phyloP scores from a whole-genome alignment of 768 basidiomycete genomes.

The Phanerodontia chrysosporium region DNA sequence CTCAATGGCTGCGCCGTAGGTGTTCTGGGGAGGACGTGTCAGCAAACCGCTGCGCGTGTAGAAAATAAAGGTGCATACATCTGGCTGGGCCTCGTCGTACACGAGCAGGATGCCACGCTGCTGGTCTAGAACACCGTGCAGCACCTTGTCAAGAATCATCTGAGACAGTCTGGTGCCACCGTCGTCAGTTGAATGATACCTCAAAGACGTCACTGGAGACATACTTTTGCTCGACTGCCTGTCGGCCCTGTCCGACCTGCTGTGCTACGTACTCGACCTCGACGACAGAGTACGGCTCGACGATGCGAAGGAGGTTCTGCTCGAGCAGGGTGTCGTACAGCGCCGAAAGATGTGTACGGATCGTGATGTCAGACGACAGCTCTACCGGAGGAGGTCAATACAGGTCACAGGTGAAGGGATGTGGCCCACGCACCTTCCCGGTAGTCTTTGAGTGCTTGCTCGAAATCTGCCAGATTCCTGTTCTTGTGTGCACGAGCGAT shows the following conservation, averaged over 20 bases:
- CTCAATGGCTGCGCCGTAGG: conserved; percentile 85
- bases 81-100: conserved; percentile 82
- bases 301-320: conserved; percentile 91
- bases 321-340: conserved; percentile 95
- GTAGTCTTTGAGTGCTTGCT: conserved; percentile 83
- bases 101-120: conserved; percentile 87
- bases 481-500: conserved; percentile 93
- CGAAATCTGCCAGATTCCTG: conserved; percentile 85
- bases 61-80: conserved; percentile 48
- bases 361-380: conserved; percentile 91
- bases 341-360: conserved; percentile 89
- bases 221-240: conserved; percentile 89
- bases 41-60: neutral
- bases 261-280: conserved; percentile 88
- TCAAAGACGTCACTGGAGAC: conserved; percentile 21
- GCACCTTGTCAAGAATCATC: conserved; percentile 96
- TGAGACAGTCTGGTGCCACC: conserved; percentile 68
- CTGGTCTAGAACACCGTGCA: conserved; percentile 95
- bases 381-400: conserved; percentile 41
- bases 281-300: conserved; percentile 92
- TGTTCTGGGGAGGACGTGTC: conserved; percentile 50
- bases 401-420: neutral
- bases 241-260: conserved; percentile 80
- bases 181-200: neutral
- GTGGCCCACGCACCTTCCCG: conserved; percentile 52